Evolutionary conservation across 2,329 filamentous ascomycete genomes (phyloP).

Genomic region (Plectosphaerella plurivora): DNA sequence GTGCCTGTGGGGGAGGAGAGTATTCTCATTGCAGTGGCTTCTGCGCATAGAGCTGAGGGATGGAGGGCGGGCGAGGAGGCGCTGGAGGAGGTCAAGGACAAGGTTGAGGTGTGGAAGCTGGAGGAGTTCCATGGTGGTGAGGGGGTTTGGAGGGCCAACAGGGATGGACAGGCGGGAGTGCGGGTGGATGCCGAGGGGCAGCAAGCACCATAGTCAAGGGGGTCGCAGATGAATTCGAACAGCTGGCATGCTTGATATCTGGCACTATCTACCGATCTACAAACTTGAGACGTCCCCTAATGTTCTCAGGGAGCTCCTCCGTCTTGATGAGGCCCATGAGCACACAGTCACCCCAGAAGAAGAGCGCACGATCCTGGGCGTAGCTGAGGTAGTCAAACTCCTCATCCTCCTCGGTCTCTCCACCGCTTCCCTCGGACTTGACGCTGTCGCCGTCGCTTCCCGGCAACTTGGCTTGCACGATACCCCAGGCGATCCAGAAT

Average conservation of each 20-base stretch:
- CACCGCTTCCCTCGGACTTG: constrained; percentile 7
- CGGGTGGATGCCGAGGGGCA: background rate
- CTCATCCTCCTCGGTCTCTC: constrained; percentile 46
- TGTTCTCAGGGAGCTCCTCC: constrained; percentile 70
- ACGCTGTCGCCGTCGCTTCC: constrained; percentile 52
- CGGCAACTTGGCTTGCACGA: constrained; percentile 87
- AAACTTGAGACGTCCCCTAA: constrained; percentile 63
- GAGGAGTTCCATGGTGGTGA: constrained; percentile 80
- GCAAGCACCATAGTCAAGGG: too few relatives aligned
- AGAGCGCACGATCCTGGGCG: constrained; percentile 82
- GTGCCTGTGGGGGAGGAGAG: constrained; percentile 92
- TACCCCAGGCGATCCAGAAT: constrained; percentile 93
- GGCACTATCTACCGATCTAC: constrained; percentile 53
- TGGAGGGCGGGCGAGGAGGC: constrained; percentile 89
- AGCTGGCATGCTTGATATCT: background rate
- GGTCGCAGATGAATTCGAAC: too few relatives aligned
- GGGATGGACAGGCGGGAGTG: constrained; percentile 50
- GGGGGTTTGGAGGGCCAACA: constrained; percentile 83
- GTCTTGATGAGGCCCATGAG: constrained; percentile 67
- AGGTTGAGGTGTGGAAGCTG: constrained; percentile 92
- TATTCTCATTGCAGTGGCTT: constrained; percentile 81
- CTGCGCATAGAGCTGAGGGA: constrained; percentile 76
- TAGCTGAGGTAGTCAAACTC: constrained; percentile 94
- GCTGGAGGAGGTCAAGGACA: constrained; percentile 78
- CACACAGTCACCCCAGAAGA: constrained; percentile 92